These are phyloP conservation scores for Suillus plorans DNA, from an alignment of 768 basidiomycete genomes.

Conservation along the genomic window DNA sequence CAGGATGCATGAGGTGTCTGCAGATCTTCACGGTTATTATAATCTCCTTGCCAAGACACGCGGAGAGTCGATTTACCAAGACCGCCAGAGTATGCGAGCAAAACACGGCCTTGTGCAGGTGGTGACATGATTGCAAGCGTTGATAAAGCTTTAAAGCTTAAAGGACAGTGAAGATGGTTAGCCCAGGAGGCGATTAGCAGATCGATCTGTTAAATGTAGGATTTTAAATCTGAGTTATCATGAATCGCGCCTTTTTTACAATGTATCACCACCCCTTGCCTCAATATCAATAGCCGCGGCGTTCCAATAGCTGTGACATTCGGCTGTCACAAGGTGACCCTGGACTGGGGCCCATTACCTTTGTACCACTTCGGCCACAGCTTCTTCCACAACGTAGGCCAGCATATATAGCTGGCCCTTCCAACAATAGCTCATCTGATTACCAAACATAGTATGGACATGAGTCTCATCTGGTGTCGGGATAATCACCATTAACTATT, in stretches of 20 bases:
- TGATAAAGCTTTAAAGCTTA: background rate
- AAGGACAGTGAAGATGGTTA: background rate
- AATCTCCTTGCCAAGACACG: background rate
- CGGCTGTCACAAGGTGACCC: constrained; percentile 2
- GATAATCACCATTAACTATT: background rate
- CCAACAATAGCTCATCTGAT: background rate
- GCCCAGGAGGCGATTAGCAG: no score
- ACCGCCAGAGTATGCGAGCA: constrained; percentile 98
- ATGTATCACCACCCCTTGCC: no score
- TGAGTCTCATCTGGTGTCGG: background rate
- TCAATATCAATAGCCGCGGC: background rate
- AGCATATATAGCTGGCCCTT: no score
- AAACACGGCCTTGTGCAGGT: constrained; percentile 15
- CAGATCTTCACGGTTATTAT: constrained; percentile 7
- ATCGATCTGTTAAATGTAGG: no score
- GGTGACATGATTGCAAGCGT: background rate
- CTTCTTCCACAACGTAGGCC: background rate
- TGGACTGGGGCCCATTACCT: background rate
- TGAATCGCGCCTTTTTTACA: no score
- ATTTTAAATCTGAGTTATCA: background rate
- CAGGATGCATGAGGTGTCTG: constrained; percentile 99
- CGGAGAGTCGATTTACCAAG: constrained; percentile 61
- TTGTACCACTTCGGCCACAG: constrained; percentile 5
- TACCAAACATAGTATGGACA: background rate
- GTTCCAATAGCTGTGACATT: background rate